These are phyloP conservation scores for Candida boidinii DNA, from an alignment of 805 yeast species.

Conservation along the genomic window DNA sequence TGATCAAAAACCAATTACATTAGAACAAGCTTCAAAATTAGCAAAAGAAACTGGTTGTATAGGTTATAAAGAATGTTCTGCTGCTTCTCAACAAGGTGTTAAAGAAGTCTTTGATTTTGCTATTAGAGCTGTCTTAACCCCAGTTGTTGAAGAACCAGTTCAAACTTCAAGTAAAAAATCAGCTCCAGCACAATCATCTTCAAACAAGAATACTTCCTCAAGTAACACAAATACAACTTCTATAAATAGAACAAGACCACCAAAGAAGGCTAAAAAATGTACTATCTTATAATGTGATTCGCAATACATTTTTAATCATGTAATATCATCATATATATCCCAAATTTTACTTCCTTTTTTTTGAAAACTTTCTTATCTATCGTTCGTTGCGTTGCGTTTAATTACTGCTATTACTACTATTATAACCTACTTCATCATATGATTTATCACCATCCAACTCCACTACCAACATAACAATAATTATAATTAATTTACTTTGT, in stretches of 20 bases:
- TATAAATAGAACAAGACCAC: conserved; percentile 2
- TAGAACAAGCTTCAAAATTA: conserved; percentile 84
- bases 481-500: no score
- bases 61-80: conserved; percentile 96
- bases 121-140: conserved; percentile 96
- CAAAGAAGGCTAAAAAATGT: conserved; percentile 71
- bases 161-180: conserved; percentile 2
- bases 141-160: conserved; percentile 44
- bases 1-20: conserved; percentile 75
- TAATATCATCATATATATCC: not conserved
- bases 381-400: no score
- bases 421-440: no score
- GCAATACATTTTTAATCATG: no score
- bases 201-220: no score
- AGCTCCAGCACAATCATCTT: not conserved
- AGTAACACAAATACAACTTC: conserved; percentile 2
- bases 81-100: conserved; percentile 92
- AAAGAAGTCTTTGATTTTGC: conserved; percentile 99
- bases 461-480: no score
- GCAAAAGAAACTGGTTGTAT: conserved; percentile 94
- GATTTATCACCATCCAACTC: no score
- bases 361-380: no score
- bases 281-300: conserved; percentile 51
- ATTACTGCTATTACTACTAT: no score
- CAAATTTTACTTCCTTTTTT: conserved; percentile 1